Conservation (phyloP, 1,284 basidiomycete species). For the Heterobasidion parviporum region DNA sequence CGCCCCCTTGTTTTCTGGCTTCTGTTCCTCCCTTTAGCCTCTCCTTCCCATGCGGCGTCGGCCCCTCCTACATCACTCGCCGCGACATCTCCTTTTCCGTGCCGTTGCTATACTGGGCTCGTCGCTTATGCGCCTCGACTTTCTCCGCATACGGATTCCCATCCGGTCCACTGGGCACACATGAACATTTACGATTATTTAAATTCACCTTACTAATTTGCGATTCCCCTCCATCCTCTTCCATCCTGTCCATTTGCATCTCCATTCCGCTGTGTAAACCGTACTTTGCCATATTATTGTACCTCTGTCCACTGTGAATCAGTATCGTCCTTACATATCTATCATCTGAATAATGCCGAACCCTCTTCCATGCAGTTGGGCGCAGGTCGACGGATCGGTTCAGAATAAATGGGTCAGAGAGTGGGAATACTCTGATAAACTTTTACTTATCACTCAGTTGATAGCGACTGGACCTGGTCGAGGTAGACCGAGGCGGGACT, state of each 20-base stretch:
- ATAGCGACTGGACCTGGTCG: too few relatives aligned
- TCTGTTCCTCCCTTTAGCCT: constrained; percentile 5
- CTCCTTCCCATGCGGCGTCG: constrained; percentile 3
- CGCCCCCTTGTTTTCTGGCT: not conserved
- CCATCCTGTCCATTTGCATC: not conserved
- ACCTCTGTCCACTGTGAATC: not conserved
- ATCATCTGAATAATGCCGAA: too few relatives aligned
- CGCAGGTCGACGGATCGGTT: too few relatives aligned
- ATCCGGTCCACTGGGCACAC: not conserved
- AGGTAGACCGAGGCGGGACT: too few relatives aligned
- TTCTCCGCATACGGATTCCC: not conserved
- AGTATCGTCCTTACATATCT: too few relatives aligned
- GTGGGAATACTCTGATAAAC: too few relatives aligned
- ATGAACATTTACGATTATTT: not conserved
- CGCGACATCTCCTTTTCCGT: not conserved
- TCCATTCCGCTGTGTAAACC: not conserved
- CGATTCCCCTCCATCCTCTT: not conserved
- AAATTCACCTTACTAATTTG: not conserved
- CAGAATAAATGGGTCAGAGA: too few relatives aligned
- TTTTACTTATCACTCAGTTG: too few relatives aligned
- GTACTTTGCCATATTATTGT: not conserved
- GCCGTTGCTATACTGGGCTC: not conserved
- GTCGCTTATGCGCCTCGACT: too few relatives aligned
- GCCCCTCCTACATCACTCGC: not conserved
- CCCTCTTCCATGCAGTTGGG: too few relatives aligned